Evolutionary conservation across 1,284 basidiomycete species (phyloP), one percentile per base, ranked within the genome.

Genomic region (Leucoagaricus sp.): DNA sequence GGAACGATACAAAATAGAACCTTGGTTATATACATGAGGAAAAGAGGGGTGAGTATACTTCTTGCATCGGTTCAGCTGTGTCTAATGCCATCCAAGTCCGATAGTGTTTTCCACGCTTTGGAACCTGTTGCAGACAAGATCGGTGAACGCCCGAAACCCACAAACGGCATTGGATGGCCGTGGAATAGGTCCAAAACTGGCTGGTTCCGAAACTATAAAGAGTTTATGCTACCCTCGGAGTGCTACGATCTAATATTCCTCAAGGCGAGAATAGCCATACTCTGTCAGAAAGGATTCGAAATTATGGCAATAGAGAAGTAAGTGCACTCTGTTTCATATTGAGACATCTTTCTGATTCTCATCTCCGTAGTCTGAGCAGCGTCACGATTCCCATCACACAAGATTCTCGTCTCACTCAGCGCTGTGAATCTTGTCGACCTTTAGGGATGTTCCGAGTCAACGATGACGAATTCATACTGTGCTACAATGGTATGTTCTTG

Each of bases 231-330:
- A 47, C 90, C 93, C 0, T 91, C 87, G 0, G 94, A 96, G 66
- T 91, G 94, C 0, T 91, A 86, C 61, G 90, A 92, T 64, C 78
- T 98, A 49, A 87, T 95, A 64, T 98, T 98, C 78, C 78, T 97
- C 58, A 93, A 93, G 69, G 87, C 91, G 26, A 93, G 89, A 73
- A 87, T 99, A 58, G 94, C 93, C 4, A 91, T 99, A 57, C 82
- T 96, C 29, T 96, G 94, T 64, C 84, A 90, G 2, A 94, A 92
- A 66, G 94, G 93, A n/a, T 96, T 98, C 65, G 93, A 96, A 74
- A 96, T 98, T 65, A 97, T 98, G 92, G 92, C 97, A 69, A 78
- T 98, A 31, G 84, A 85, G 2, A 87, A 93, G 93, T 94, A 70
- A 40, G 90, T 79, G 15, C 52, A 15, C 17, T 21, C 34, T 29